A percentile compares a stretch with the other conserved stretches of the same genome.
Conservation (phyloP, 768 basidiomycete genomes). For the Rhodotorula paludigena region DNA sequence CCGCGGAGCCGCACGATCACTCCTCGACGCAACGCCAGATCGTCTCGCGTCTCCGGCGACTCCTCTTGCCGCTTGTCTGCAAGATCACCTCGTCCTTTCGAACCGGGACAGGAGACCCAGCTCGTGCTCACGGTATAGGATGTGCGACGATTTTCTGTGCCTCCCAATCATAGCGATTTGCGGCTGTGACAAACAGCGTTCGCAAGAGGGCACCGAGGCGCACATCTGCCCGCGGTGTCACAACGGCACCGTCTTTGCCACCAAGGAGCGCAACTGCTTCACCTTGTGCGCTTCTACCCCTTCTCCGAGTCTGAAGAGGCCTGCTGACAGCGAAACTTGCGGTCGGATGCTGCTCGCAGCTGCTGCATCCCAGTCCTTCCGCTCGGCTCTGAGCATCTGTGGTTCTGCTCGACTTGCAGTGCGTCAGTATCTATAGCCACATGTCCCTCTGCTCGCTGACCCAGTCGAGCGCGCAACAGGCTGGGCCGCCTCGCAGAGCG, state of each 20-base stretch:
- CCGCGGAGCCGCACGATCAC: no score
- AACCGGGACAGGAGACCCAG: no score
- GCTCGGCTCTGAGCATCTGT: conserved; percentile 20
- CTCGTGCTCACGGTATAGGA: no score
- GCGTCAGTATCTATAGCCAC: not conserved
- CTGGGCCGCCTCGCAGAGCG: conserved; percentile 22
- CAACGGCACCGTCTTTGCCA: not conserved
- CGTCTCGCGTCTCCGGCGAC: no score
- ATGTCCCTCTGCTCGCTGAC: not conserved
- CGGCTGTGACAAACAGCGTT: conserved; percentile 23
- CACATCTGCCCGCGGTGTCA: conserved; percentile 15
- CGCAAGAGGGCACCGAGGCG: conserved; percentile 9
- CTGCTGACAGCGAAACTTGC: no score
- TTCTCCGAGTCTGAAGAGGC: not conserved
- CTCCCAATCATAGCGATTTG: conserved; percentile 10
- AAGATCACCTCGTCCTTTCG: no score
- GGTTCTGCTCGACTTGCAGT: conserved; percentile 32
- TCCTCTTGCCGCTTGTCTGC: no score
- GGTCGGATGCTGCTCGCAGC: not conserved
- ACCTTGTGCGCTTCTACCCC: conserved; percentile 8
- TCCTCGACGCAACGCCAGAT: no score
- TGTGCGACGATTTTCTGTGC: conserved; percentile 5
- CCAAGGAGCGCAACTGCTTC: conserved; percentile 20
- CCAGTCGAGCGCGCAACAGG: not conserved
- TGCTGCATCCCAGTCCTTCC: conserved; percentile 32